These are phyloP conservation scores for Marchantia polymorpha DNA, from an alignment of 225 moss, liverwort and hornwort genomes.

Conservation along the genomic window DNA sequence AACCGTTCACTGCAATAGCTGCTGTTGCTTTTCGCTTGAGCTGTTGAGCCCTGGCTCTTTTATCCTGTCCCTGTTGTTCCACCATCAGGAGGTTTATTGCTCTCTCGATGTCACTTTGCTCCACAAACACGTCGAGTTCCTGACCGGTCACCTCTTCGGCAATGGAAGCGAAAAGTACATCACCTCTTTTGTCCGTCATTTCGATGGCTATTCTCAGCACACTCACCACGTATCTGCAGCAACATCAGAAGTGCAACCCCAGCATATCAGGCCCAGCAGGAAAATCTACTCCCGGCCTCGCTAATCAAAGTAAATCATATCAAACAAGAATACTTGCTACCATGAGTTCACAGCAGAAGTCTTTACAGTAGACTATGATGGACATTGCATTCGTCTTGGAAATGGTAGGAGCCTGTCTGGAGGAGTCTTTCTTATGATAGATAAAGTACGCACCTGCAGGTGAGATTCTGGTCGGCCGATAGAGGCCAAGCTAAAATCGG, in stretches of 20 bases:
- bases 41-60: slow-evolving; percentile 9
- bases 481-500: slow-evolving; percentile 14
- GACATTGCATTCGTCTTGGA: too few species aligned
- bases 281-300: too few species aligned
- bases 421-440: neutral
- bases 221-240: slow-evolving; percentile 12
- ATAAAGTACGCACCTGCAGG: slow-evolving; percentile 3
- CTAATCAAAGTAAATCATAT: too few species aligned
- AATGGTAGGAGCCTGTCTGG: neutral
- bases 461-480: neutral
- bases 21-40: slow-evolving; percentile 14
- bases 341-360: neutral
- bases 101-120: slow-evolving; percentile 29
- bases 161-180: neutral
- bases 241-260: neutral
- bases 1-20: slow-evolving; percentile 17
- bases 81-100: slow-evolving; percentile 29
- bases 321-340: neutral
- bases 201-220: slow-evolving; percentile 10
- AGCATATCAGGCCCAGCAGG: too few species aligned
- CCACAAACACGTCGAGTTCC: neutral
- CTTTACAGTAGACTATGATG: neutral
- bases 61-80: slow-evolving; percentile 15
- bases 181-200: neutral
- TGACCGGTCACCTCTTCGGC: neutral